Base-by-base conservation (phyloP, 2,329 filamentous ascomycete genomes). In the Sporothrix schenckii region DNA sequence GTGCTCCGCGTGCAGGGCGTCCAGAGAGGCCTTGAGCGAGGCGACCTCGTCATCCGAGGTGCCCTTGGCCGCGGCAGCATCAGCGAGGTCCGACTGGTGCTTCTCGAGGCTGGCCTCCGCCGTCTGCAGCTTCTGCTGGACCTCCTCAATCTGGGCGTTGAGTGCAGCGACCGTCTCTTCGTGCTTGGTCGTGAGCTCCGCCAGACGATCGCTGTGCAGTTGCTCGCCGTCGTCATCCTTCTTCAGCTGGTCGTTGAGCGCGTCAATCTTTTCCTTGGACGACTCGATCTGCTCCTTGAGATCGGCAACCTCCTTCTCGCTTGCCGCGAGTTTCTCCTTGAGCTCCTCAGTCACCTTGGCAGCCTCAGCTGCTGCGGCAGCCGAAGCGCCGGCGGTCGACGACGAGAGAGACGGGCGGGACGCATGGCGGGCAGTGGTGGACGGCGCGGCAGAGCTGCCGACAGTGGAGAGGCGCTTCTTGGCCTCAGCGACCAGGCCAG, bases 291-390 rank as follows among this genome's bases (percentile, higher is more conserved):
- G 84, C 6, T 81, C 80, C 77, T 86, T 87, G 41, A 90, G 82
- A 14, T 84, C 79, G 69, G 85, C 82, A 11, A 89, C 85, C 75
- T 88, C 85, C 7, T 82, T 77, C 75, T 89, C 87, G 72, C 86
- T 87, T 44, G 86, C 83, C 4, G 82, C 81, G 27, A 90, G 80
- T 78, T 89, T 88, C 9, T 81, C 78, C 80, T 87, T 89, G 56
- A 90, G 81, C 60, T 87, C 84, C 66, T 89, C 87, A 3, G 87
- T 80, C 75, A 88, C 87, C 79, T 87, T 89, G 24, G 83, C 77
- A 9, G 83, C 81, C 19, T 81, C 77, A 27, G 82, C 80, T 47
- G 81, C 77, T 54, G 80, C 79, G 21, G 78, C 69, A 4, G 66
- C 77, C 19, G 81, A 75, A n/a, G 76, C 78, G 13, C 77, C 77